Base-by-base conservation (phyloP, 2,329 filamentous ascomycete genomes). In the Stemphylium beticola region DNA sequence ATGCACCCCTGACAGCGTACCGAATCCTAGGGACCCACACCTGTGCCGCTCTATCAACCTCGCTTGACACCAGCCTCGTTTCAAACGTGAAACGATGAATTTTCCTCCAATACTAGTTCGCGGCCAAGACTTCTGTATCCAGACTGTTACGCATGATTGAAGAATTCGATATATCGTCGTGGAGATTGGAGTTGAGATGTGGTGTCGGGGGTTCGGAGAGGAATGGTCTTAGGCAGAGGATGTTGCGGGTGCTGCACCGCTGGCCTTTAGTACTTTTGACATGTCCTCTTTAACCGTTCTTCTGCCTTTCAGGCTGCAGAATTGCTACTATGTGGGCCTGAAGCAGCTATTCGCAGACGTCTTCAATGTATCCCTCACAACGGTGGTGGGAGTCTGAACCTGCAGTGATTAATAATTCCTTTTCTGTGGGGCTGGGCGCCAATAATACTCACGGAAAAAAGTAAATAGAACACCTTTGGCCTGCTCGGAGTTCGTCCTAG, bases 71-170 rank as follows among this genome's bases (percentile, higher is more conserved):
- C 49, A 49, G 52, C 41, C 36, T 50, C 41, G 60, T 66, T 62
- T 66, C 60, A 57, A 36, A 60, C 47, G 24, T 64, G 62, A 66
- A 65, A 68, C 64, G 38, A 33, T 11, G 43, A 58, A 57, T 59
- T 51, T 50, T 61, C 55, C 56, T 53, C 64, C 59, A 65, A 62
- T 65, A 34, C 34, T 64, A 53, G 33, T 53, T 46, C 32, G 31
- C 53, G 40, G 52, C 34, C 45, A 53, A 43, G 26, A 31, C 14
- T 44, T 39, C 55, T 58, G 9, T 29, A 49, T 56, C 12, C 32
- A 53, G 53, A 18, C 37, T 52, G 43, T 32, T 8, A 32, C 31
- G 45, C 57, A 49, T 51, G 56, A 53, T 60, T 60, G 49, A 61
- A 34, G 34, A 12, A 12, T 9, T 45, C 32, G 31, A 45, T 24